Evolutionary conservation across 202 grass and related monocot genomes (phyloP), one percentile per base, ranked within the genome.

Genomic region (Panicum virgatum): DNA sequence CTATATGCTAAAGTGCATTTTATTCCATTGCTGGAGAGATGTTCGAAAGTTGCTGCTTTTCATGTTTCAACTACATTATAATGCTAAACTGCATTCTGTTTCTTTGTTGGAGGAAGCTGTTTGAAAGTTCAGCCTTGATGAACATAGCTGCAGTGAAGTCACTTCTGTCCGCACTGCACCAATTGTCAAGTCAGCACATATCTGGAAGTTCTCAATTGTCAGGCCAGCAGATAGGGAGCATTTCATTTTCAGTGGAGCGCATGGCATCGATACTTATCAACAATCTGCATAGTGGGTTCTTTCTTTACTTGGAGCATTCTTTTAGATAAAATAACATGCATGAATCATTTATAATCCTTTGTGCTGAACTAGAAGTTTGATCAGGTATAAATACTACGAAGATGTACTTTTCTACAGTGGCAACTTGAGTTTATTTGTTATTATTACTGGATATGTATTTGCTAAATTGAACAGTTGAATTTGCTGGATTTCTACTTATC

Each of bases 61-160:
- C 56, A 66, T 36, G 69, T 50, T 72, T 72, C 19, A 50, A 50
- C 44, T 48, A 32, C 5, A 48, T 72, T 32, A 16, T 72, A 72
- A 72, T 73, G 39, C 66, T 90, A 78, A 90, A 87, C 56, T 39
- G 26, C 29, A 38, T 68, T 60, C 70, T 90, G n/a, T 78, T 85
- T 84, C 27, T 93, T 91, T 84, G 66, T 72, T 91, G 83, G 81
- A 83, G 69, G 34, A 88, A 98, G 96, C 80, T 98, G 52, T 98
- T 98, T 83, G 96, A 98, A 91, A 98, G 96, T 90, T 98, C 96
- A 75, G 90, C 87, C 74, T 79, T 98, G 80, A 98, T 98, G 96
- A 92, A 87, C 71, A 76, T 98, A 67, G 85, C 90, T 83, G 89
- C 96, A 34, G 96, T 98, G 65, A 98, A 96, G 82, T 98, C 96